Percentiles rank a stretch among this genome's conserved stretches.
These are phyloP conservation scores for Beauveria scarabaeidicola DNA, from an alignment of 2,329 filamentous ascomycete species.

Conservation along the genomic window DNA sequence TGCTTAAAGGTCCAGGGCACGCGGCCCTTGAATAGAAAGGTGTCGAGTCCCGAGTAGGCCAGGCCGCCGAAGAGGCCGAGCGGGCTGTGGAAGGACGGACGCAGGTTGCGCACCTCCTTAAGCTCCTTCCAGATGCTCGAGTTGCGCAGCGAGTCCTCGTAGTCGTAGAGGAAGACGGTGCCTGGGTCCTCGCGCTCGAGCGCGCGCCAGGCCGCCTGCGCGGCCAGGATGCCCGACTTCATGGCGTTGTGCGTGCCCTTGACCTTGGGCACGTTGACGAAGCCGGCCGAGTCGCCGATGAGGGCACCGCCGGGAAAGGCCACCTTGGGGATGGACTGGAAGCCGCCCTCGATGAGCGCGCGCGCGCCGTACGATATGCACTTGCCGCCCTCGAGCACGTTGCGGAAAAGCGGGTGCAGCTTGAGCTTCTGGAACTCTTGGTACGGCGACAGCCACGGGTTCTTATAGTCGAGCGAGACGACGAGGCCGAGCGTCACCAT, in stretches of 20 bases:
- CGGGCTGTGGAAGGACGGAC: constrained; percentile 83
- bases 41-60: constrained; percentile 86
- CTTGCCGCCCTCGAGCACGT: constrained; percentile 88
- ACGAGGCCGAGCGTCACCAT: constrained; percentile 88
- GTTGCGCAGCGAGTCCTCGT: constrained; percentile 79
- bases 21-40: constrained; percentile 75
- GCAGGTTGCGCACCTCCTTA: constrained; percentile 93
- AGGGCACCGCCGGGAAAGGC: constrained; percentile 92
- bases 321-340: constrained; percentile 95
- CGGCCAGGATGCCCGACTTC: constrained; percentile 94
- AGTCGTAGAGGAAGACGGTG: constrained; percentile 86
- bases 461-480: constrained; percentile 88
- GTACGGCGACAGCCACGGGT: constrained; percentile 94
- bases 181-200: constrained; percentile 49
- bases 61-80: constrained; percentile 86
- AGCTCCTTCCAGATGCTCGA: constrained; percentile 92
- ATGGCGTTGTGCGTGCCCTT: constrained; percentile 98
- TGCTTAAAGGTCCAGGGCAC: constrained; percentile 91
- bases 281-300: constrained; percentile 92
- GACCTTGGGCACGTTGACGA: constrained; percentile 96
- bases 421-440: constrained; percentile 98
- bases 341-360: constrained; percentile 87
- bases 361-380: constrained; percentile 95
- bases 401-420: constrained; percentile 83
- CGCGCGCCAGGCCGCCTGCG: constrained; percentile 79